Conservation (phyloP, 495 filamentous ascomycete species). For the Podospora sp. region DNA sequence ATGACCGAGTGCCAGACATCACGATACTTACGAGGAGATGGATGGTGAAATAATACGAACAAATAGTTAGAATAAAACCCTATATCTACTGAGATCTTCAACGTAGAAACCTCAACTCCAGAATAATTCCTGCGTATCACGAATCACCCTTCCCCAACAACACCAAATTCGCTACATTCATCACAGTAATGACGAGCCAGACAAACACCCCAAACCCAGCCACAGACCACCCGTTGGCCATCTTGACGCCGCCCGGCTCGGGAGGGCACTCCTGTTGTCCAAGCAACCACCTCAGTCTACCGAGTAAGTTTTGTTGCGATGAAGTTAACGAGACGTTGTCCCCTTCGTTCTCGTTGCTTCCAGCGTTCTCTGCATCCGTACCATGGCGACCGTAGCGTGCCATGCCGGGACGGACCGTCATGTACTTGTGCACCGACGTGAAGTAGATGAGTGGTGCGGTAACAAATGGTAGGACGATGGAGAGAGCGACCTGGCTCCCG, state of each 20-base stretch:
- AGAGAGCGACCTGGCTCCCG: conserved; percentile 77
- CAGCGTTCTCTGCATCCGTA: conserved; percentile 1
- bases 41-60: too few species aligned
- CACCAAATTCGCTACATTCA: conserved; percentile 74
- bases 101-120: too few species aligned
- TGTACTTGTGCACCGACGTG: conserved; percentile 77
- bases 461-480: conserved; percentile 79
- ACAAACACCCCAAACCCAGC: conserved; percentile 57
- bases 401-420: conserved; percentile 62
- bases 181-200: conserved; percentile 67
- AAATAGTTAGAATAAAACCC: too few species aligned
- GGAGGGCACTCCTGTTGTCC: conserved; percentile 18
- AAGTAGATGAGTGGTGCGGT: conserved; percentile 87
- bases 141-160: conserved; percentile 48
- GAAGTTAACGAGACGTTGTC: not conserved
- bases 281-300: not conserved
- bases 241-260: conserved; percentile 48
- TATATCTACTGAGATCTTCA: too few species aligned
- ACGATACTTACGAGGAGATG: too few species aligned
- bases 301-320: not conserved
- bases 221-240: conserved; percentile 64
- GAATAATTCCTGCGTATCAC: too few species aligned
- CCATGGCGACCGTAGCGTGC: conserved; percentile 34
- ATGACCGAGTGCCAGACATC: too few species aligned
- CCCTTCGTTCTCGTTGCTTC: not conserved